A percentile compares a stretch with the other conserved stretches of the same genome.
Conservation (phyloP, 2,329 filamentous ascomycete genomes). For the Aspergillus proliferans region DNA sequence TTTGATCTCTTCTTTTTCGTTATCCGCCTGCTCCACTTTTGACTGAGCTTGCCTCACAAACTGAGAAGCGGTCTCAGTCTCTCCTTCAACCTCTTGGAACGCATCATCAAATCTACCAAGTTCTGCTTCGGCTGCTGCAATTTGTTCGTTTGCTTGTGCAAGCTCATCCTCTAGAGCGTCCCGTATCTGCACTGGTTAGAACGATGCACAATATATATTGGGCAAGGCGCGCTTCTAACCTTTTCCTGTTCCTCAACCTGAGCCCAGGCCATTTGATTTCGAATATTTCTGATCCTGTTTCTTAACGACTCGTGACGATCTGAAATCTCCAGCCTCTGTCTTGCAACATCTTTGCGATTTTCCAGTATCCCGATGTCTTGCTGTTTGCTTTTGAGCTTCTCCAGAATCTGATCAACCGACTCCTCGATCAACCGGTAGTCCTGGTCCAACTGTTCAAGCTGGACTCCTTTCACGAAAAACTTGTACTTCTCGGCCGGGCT, state of each 20-base stretch:
- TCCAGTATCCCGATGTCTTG: slow-evolving; percentile 60
- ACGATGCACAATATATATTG: neutral
- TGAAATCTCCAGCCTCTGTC: slow-evolving; percentile 58
- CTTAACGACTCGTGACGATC: slow-evolving; percentile 62
- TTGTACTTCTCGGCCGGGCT: slow-evolving; percentile 83
- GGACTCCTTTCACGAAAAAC: slow-evolving; percentile 91
- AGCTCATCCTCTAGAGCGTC: slow-evolving; percentile 33
- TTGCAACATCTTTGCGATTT: slow-evolving; percentile 54
- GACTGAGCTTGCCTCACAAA: slow-evolving; percentile 41
- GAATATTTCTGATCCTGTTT: slow-evolving; percentile 53
- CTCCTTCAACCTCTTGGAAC: slow-evolving; percentile 39
- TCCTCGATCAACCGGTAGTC: slow-evolving; percentile 84
- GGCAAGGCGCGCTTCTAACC: slow-evolving; percentile 17
- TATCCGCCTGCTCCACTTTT: slow-evolving; percentile 38
- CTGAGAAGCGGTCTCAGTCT: slow-evolving; percentile 35
- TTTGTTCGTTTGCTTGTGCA: slow-evolving; percentile 38
- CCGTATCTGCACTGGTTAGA: slow-evolving; percentile 21
- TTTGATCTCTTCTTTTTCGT: slow-evolving; percentile 46
- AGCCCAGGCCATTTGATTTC: slow-evolving; percentile 73
- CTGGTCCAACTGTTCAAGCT: slow-evolving; percentile 83
- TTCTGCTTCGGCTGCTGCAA: slow-evolving; percentile 41
- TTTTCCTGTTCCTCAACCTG: slow-evolving; percentile 74
- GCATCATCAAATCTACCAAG: slow-evolving; percentile 41
- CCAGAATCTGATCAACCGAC: slow-evolving; percentile 64
- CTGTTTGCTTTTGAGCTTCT: slow-evolving; percentile 55